These are phyloP conservation scores for Cryptococcus sp. DNA, from an alignment of 1,284 basidiomycete genomes.

Conservation along the genomic window DNA sequence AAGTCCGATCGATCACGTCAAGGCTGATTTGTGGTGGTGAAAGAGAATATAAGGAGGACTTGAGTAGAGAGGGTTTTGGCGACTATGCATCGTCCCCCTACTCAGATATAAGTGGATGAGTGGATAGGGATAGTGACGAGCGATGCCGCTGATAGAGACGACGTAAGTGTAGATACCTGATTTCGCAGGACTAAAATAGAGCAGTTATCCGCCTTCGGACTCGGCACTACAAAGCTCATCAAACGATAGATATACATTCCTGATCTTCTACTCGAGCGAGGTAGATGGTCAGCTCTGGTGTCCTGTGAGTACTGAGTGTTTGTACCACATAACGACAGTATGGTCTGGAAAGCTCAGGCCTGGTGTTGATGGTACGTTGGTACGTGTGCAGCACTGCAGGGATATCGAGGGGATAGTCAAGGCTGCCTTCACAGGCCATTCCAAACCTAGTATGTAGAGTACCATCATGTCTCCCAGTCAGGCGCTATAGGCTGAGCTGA, in stretches of 20 bases:
- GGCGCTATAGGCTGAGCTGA: too few relatives aligned
- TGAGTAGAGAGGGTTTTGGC: too few relatives aligned
- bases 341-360: too few relatives aligned
- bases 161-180: background rate
- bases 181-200: too few relatives aligned
- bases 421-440: constrained; percentile 13
- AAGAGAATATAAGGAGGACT: background rate
- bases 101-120: background rate
- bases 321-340: too few relatives aligned
- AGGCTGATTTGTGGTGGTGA: background rate
- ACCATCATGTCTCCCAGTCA: background rate
- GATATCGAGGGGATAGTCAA: constrained; percentile 21
- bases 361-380: background rate
- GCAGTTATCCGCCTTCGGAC: constrained; percentile 20
- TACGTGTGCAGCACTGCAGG: constrained; percentile 16
- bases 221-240: background rate
- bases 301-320: constrained; percentile 18
- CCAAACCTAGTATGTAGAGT: constrained; percentile 17
- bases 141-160: constrained; percentile 11
- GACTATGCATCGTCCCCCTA: background rate
- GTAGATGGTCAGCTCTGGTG: constrained; percentile 17
- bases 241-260: constrained; percentile 5
- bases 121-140: background rate
- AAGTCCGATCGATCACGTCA: background rate
- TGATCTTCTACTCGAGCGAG: constrained; percentile 15